Conservation (phyloP, 768 basidiomycete species). For the Boletus eberwhitei region DNA sequence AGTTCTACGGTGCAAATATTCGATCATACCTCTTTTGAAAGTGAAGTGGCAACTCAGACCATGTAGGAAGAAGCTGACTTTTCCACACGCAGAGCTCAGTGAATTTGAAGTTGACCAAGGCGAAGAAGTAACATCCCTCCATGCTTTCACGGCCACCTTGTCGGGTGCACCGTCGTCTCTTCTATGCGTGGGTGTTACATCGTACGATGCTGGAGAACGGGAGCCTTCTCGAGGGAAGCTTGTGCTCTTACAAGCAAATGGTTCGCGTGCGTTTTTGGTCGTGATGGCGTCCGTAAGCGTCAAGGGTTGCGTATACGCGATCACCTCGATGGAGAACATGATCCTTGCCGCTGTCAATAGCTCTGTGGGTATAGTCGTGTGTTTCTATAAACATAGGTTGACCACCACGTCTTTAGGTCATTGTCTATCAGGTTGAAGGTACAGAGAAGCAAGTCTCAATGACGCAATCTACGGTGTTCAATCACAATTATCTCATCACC, state of each 20-base stretch:
- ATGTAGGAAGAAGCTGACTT: constrained; percentile 1
- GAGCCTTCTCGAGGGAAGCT: constrained; percentile 60
- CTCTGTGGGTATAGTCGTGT: constrained; percentile 46
- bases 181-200: constrained; percentile 51
- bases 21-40: constrained; percentile 59
- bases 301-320: constrained; percentile 66
- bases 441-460: constrained; percentile 32
- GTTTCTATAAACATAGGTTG: background rate
- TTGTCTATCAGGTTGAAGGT: constrained; percentile 42
- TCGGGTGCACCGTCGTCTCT: constrained; percentile 34
- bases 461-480: constrained; percentile 55
- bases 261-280: constrained; percentile 18
- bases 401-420: constrained; percentile 37
- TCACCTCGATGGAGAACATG: constrained; percentile 47
- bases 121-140: constrained; percentile 64
- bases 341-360: constrained; percentile 75
- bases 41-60: constrained; percentile 39
- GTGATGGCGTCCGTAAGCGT: constrained; percentile 45
- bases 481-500: constrained; percentile 78
- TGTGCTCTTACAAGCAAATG: constrained; percentile 45
- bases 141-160: constrained; percentile 30
- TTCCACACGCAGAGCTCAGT: constrained; percentile 19
- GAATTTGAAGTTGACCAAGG: constrained; percentile 34
- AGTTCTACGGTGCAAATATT: constrained; percentile 63
- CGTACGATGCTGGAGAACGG: constrained; percentile 39